phyloP scores from a whole-genome alignment of 768 basidiomycete genomes.

The Myochromella boudieri region DNA sequence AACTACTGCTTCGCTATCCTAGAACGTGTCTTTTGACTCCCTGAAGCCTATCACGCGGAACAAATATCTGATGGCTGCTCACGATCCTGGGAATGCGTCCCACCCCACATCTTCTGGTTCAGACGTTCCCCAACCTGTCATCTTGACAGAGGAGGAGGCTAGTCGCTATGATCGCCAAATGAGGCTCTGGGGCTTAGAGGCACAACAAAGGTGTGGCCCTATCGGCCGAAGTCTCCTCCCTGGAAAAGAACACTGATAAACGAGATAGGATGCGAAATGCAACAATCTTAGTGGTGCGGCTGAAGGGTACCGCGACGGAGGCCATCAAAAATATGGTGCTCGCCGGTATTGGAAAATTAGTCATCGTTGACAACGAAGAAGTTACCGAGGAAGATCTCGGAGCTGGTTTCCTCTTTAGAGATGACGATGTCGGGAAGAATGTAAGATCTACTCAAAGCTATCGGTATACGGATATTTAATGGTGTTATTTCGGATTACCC shows the following conservation, averaged over 20 bases:
- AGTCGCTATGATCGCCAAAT: slow-evolving; percentile 97
- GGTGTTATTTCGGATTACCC: slow-evolving; percentile 36
- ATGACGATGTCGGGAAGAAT: slow-evolving; percentile 89
- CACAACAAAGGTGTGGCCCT: slow-evolving; percentile 73
- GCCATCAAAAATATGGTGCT: slow-evolving; percentile 97
- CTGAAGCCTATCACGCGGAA: no score
- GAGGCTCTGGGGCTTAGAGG: slow-evolving; percentile 96
- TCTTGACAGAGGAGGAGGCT: slow-evolving; percentile 67
- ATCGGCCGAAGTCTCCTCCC: slow-evolving; percentile 10
- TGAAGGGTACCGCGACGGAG: slow-evolving; percentile 88
- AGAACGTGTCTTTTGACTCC: not conserved
- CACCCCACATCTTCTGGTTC: slow-evolving; percentile 7
- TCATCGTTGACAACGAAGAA: slow-evolving; percentile 76
- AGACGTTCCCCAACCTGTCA: slow-evolving; percentile 18
- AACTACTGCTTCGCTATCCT: not conserved
- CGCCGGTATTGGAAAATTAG: slow-evolving; percentile 88
- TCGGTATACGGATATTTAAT: slow-evolving; percentile 32
- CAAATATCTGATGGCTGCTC: slow-evolving; percentile 7
- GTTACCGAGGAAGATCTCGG: slow-evolving; percentile 88
- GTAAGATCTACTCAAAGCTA: slow-evolving; percentile 41
- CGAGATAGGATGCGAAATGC: slow-evolving; percentile 85
- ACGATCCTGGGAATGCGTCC: slow-evolving; percentile 6
- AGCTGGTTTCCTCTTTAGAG: slow-evolving; percentile 90
- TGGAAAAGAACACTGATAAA: slow-evolving; percentile 18
- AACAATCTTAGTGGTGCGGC: slow-evolving; percentile 77